Percentiles rank a stretch among this genome's conserved stretches.
Evolutionary conservation across 2,329 filamentous ascomycete species (phyloP).

Genomic region (Geosmithia putterillii): DNA sequence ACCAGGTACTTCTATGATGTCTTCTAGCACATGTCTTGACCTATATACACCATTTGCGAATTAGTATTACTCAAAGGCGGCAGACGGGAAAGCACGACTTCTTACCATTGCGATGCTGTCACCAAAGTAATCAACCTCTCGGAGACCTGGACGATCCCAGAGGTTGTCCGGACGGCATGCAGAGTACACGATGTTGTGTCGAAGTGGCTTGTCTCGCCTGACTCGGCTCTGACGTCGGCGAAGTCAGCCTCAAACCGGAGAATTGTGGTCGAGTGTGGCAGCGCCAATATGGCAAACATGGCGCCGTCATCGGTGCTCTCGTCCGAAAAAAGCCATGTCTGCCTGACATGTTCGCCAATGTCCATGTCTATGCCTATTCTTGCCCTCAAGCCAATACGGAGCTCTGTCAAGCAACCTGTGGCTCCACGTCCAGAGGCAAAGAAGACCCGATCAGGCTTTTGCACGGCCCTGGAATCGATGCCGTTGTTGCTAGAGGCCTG

Average conservation of each 20-base stretch:
- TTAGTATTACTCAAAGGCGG: background rate
- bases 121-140: conserved; percentile 30
- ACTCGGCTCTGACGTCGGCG: conserved; percentile 27
- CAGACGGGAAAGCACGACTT: background rate
- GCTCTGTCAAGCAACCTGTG: conserved; percentile 53
- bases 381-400: conserved; percentile 58
- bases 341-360: conserved; percentile 32
- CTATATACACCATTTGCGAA: conserved; percentile 4
- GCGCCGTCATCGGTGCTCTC: conserved; percentile 3
- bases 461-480: conserved; percentile 8
- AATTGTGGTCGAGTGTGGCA: conserved; percentile 34
- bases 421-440: conserved; percentile 52
- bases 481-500: conserved; percentile 1
- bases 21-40: conserved; percentile 16
- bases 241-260: conserved; percentile 37
- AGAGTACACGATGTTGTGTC: conserved; percentile 42
- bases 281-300: conserved; percentile 29
- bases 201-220: conserved; percentile 28
- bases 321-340: conserved; percentile 28
- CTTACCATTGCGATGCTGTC: conserved; percentile 22
- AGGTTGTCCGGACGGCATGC: conserved; percentile 22
- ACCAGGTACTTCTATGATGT: conserved; percentile 15
- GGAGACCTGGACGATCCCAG: conserved; percentile 41
- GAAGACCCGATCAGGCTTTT: conserved; percentile 44
- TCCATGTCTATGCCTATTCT: conserved; percentile 48